phyloP scores from a whole-genome alignment of 352 stramenopile genomes.

The Phytophthora ohioensis region DNA sequence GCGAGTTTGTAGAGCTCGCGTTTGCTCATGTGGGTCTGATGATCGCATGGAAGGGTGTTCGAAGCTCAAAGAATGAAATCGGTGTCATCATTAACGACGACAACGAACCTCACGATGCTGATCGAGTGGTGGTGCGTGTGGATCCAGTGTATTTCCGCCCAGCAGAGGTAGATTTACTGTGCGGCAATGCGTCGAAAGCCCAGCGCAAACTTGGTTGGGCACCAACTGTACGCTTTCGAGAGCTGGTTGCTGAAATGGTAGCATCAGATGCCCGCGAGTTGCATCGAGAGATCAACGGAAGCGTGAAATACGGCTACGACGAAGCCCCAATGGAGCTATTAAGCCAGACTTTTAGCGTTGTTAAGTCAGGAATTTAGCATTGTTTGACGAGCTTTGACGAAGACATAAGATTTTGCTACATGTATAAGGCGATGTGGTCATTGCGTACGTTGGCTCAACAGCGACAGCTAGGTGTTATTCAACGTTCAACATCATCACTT shows the following conservation, averaged over 20 bases:
- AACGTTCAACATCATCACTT: constrained; percentile 1
- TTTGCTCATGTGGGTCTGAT: constrained; percentile 91
- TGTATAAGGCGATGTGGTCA: too few relatives aligned
- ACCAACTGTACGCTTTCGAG: constrained; percentile 92
- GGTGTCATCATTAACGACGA: constrained; percentile 85
- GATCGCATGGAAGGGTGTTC: constrained; percentile 93
- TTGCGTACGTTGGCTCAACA: too few relatives aligned
- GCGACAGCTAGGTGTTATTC: background rate
- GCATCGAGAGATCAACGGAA: constrained; percentile 18
- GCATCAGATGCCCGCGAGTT: constrained; percentile 71
- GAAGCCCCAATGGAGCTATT: constrained; percentile 14
- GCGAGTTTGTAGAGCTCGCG: constrained; percentile 98
- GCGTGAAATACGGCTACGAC: constrained; percentile 7
- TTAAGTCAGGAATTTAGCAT: constrained; percentile 13
- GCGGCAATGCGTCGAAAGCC: constrained; percentile 96
- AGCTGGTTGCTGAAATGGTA: constrained; percentile 98
- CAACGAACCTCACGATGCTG: constrained; percentile 50
- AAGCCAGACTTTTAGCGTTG: background rate
- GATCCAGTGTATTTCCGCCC: constrained; percentile 98
- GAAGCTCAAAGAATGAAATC: constrained; percentile 93
- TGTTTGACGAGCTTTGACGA: constrained; percentile 5
- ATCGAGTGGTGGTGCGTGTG: constrained; percentile 94
- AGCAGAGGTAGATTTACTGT: constrained; percentile 97
- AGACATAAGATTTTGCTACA: too few relatives aligned
- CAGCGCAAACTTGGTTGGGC: constrained; percentile 92